Percentiles rank a stretch among this genome's conserved stretches.
Evolutionary conservation across 208 protist genomes (phyloP).

Genomic region (Tritrichomonas musculus): DNA sequence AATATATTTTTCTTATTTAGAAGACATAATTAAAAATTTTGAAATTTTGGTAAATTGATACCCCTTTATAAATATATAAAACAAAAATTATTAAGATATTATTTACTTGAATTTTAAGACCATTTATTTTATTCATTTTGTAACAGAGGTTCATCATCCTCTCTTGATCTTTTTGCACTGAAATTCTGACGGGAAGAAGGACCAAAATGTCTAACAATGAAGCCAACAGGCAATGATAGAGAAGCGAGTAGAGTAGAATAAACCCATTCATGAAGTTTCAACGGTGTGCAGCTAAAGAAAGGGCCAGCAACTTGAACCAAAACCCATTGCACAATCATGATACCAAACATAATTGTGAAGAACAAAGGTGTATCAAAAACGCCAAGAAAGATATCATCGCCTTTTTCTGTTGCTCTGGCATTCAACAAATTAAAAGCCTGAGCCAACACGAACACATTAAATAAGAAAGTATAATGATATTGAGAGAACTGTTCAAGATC

Average conservation of each 20-base stretch:
- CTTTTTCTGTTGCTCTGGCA: not conserved
- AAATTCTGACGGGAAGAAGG: no score
- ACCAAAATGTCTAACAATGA: no score
- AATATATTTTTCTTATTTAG: no score
- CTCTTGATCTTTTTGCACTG: no score
- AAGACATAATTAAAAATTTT: no score
- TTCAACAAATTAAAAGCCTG: slow-evolving; percentile 9
- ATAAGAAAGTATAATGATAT: not conserved
- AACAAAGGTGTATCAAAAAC: not conserved
- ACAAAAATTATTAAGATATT: no score
- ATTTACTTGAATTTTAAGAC: no score
- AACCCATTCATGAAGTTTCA: not conserved
- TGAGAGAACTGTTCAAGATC: not conserved
- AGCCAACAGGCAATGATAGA: not conserved
- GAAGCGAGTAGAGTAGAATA: not conserved
- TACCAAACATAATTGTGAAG: not conserved
- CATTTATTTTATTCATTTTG: no score
- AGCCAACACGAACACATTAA: not conserved
- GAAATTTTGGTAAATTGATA: no score
- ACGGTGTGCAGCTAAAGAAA: not conserved
- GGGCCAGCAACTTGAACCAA: not conserved
- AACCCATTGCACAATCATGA: not conserved
- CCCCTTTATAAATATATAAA: no score
- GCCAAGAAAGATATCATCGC: not conserved
- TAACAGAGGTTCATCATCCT: no score